Base-by-base conservation (phyloP, 2,329 filamentous ascomycete species). In the Talaromyces sp. region DNA sequence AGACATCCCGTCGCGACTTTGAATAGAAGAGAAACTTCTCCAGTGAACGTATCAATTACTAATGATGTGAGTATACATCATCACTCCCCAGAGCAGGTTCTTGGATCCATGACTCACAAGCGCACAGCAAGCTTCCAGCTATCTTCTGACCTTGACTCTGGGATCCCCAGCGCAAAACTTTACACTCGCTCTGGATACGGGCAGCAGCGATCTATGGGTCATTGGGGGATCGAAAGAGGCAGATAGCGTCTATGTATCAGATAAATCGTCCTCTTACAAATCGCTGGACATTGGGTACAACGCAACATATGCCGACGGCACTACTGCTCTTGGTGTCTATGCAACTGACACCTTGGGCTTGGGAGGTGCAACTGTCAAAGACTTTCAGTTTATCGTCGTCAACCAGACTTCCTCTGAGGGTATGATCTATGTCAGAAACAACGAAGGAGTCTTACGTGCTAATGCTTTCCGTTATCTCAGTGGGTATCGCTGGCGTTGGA, bases 401-500 rank as follows among this genome's bases (percentile, higher is more conserved):
- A 62, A 66, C 37, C 7, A 54, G 67, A 64, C 31, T 69, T 67
- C 23, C 2, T 55, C 48, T 55, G 5, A 67, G 23, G n/a, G 50
- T 61, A 39, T 39, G 46, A 14, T 58, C 28, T 21, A 28, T 14
- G 9, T 39, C 28, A 28, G 6, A 3, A 28, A 28, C 3, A 6
- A 28, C 3, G 28, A 28, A 28, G 6, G 28, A 28, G 28, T 28
- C 6, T 6, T 6, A 28, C n/a, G 48, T 25, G 7, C 23, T 52
- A 33, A 31, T 28, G n/a, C 18, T 11, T 50, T n/a, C n/a, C 11
- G 21, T 40, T 40, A 40, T 40, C 6, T 18, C 76, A 14, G 83
- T 93, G 71, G 89, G 90, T 37, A 91, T 96, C 54, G 75, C 96
- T 12, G 92, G 92, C 28, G 87, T 96, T 64, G 92, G 92, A 5